A percentile compares a stretch with the other conserved stretches of the same genome.
These are phyloP conservation scores for Calcarisporium arbuscula DNA, from an alignment of 2,329 filamentous ascomycete genomes.

Conservation along the genomic window DNA sequence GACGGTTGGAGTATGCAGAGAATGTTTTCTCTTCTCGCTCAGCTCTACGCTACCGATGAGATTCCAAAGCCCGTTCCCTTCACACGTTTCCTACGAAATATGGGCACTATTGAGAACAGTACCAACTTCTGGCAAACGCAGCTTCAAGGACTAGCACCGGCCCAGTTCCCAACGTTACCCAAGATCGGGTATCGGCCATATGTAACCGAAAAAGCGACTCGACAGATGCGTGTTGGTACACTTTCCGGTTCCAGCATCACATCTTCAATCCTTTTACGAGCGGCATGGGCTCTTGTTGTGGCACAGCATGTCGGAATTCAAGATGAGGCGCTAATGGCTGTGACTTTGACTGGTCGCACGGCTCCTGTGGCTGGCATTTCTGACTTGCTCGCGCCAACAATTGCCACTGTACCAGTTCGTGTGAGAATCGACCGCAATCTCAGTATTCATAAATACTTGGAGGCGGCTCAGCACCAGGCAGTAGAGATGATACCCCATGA, in stretches of 20 bases:
- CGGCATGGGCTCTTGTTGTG: constrained; percentile 1
- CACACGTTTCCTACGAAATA: too few species aligned
- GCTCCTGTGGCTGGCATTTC: constrained; percentile 1
- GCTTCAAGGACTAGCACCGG: too few species aligned
- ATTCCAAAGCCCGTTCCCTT: too few species aligned
- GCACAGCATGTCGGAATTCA: constrained; percentile 3
- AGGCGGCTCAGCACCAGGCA: constrained; percentile 3
- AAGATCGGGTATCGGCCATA: too few species aligned
- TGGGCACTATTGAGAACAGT: too few species aligned
- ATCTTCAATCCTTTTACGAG: constrained; percentile 1
- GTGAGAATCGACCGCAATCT: constrained; percentile 4
- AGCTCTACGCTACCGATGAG: too few species aligned
- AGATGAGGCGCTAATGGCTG: constrained; percentile 12
- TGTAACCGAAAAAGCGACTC: too few species aligned
- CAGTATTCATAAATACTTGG: neutral
- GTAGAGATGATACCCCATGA: constrained; percentile 4
- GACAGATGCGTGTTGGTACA: too few species aligned
- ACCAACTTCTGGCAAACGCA: too few species aligned
- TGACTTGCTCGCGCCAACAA: constrained; percentile 3
- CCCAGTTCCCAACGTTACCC: too few species aligned
- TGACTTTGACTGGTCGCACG: constrained; percentile 6
- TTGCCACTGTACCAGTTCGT: constrained; percentile 6
- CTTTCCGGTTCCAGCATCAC: neutral
- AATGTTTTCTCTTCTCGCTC: too few species aligned
- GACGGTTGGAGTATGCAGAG: constrained; percentile 7